Percentiles rank a stretch among this genome's conserved stretches.
Evolutionary conservation across 2,329 filamentous ascomycete genomes (phyloP).

Genomic region (Aureobasidium lini): DNA sequence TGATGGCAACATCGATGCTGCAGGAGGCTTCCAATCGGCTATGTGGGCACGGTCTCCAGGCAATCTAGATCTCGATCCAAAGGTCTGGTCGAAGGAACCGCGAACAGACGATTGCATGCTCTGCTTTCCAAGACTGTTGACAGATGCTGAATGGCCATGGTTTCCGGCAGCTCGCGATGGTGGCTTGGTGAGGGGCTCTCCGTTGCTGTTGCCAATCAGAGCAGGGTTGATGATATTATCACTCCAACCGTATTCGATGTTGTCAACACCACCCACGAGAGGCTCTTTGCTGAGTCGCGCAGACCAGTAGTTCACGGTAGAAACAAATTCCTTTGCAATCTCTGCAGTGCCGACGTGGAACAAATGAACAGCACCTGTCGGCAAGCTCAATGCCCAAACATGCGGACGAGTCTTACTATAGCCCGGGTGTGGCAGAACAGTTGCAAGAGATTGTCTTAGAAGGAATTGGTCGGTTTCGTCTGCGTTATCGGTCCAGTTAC

Average conservation of each 20-base stretch:
- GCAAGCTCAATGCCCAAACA: conserved; percentile 89
- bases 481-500: conserved; percentile 97
- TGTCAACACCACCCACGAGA: conserved; percentile 84
- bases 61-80: conserved; percentile 55
- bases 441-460: conserved; percentile 85
- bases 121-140: conserved; percentile 21
- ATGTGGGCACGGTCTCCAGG: conserved; percentile 80
- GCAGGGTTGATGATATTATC: conserved; percentile 63
- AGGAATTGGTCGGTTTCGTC: conserved; percentile 82
- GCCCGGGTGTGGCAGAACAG: conserved; percentile 78
- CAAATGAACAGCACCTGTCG: conserved; percentile 90
- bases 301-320: conserved; percentile 95
- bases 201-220: conserved; percentile 24
- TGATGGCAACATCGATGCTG: conserved; percentile 83
- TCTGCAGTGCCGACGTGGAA: conserved; percentile 96
- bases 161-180: neutral
- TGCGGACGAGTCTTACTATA: conserved; percentile 86
- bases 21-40: conserved; percentile 80
- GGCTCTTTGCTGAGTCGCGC: conserved; percentile 90
- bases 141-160: conserved; percentile 17
- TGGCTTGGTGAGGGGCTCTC: neutral
- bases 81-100: conserved; percentile 50
- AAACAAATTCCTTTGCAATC: conserved; percentile 89
- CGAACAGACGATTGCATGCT: conserved; percentile 47
- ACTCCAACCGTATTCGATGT: conserved; percentile 96